Evolutionary conservation across 169 alveolate genomes (phyloP), one percentile per base, ranked within the genome.

Genomic region (Plasmodium fragile): DNA sequence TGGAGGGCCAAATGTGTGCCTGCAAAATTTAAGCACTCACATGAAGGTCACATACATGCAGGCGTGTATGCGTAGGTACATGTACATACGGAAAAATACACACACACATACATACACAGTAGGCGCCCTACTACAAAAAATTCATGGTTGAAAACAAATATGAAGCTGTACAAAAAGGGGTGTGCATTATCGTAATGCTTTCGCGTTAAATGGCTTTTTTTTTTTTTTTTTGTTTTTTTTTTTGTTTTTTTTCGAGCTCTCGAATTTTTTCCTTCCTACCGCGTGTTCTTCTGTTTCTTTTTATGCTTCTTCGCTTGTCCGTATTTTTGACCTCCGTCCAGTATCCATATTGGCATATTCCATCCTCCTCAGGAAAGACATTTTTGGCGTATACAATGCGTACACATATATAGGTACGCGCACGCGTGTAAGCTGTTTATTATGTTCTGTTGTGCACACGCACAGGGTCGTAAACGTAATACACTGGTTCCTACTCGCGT

Each of bases 81-180:
- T 22, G 65, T 43, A 80, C 34, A 18, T 49, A 80, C 87, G 75
- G 49, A 80, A 39, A 49, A 43, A 80, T 49, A 22, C 71, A 81
- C 41, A 28, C 41, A 39, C 39, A 55, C 22, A 52, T 72, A 53
- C 70, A 72, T 81, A 55, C 36, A 28, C 30, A 28, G 22, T 30
- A 13, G 30, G 52, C 22, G 25, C 52, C 34, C 30, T 25, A 81
- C 90, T 81, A 81, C 90, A 81, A 81, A 81, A 81, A 52, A 81
- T 81, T 81, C 90, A n/a, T 81, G 22, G 80, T 53, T 22, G 43
- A 53, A 81, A 81, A 53, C 90, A 81, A 81, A 52, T 55, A 28
- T 11, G 90, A 81, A 53, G 78, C 80, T 53, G 41, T 18, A 53
- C 77, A 81, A 52, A 81, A 81, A 39, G 22, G 16, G 25, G 85